Conservation (phyloP, 2,329 filamentous ascomycete species). For the Aureobasidium vineae region DNA sequence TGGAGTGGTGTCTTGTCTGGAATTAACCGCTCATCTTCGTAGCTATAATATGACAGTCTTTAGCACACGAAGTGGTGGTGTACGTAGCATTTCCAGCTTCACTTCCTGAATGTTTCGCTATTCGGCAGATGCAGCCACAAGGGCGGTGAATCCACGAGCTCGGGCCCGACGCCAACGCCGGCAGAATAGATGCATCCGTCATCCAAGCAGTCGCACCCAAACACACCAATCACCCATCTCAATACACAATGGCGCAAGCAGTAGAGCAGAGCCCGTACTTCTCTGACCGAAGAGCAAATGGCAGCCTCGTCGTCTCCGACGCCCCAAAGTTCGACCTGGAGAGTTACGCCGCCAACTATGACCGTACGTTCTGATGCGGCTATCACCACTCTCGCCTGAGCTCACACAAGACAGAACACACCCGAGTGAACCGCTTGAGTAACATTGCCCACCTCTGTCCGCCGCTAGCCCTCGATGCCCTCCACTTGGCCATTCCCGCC, state of each 20-base stretch:
- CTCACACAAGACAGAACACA: constrained; percentile 72
- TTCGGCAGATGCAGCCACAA: not conserved
- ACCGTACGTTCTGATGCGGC: constrained; percentile 53
- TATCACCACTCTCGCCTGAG: not conserved
- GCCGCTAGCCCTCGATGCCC: constrained; percentile 72
- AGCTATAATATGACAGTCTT: no score
- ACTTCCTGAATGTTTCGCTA: not conserved
- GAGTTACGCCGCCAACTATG: constrained; percentile 85
- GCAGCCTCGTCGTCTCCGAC: constrained; percentile 27
- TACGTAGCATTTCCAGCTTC: no score
- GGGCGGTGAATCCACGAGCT: constrained; percentile 1
- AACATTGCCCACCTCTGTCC: constrained; percentile 78
- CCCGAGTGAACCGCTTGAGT: constrained; percentile 74
- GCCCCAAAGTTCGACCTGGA: constrained; percentile 69
- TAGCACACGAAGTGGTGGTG: no score
- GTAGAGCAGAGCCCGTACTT: constrained; percentile 29
- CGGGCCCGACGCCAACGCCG: constrained; percentile 3
- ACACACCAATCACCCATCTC: constrained; percentile 3
- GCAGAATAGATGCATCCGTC: constrained; percentile 11
- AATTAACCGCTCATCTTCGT: no score
- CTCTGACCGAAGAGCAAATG: constrained; percentile 20
- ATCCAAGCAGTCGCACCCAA: not conserved
- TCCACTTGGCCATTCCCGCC: constrained; percentile 72
- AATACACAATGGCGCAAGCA: constrained; percentile 20
- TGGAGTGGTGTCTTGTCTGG: no score